phyloP scores from a whole-genome alignment of 208 protist species.

The Trypanosoma avium region DNA sequence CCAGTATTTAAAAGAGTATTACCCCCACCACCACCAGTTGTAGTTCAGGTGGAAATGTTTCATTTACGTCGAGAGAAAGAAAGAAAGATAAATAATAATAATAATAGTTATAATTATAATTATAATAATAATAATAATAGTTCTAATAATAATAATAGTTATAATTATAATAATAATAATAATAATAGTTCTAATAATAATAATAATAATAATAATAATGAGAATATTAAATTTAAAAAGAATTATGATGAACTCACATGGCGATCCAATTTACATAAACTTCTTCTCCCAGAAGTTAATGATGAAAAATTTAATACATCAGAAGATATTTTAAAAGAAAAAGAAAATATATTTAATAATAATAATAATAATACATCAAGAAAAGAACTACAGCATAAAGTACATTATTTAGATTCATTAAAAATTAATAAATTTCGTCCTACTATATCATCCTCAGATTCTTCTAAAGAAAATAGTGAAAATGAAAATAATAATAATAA shows the following conservation, averaged over 20 bases:
- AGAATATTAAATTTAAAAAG: background rate
- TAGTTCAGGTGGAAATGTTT: slow-evolving; percentile 37
- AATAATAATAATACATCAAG: too few species aligned
- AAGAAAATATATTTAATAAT: too few species aligned
- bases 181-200: background rate
- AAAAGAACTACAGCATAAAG: background rate
- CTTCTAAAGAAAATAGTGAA: too few species aligned
- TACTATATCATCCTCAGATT: slow-evolving; percentile 5
- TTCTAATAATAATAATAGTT: background rate
- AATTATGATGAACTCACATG: background rate
- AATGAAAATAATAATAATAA: too few species aligned
- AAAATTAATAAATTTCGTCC: background rate
- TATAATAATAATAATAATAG: background rate
- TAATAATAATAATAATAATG: background rate
- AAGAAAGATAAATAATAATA: background rate
- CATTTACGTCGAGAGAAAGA: background rate
- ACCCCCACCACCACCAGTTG: slow-evolving; percentile 37
- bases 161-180: background rate
- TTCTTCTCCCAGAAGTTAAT: background rate
- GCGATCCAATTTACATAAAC: background rate
- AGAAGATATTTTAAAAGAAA: too few species aligned
- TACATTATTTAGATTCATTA: background rate
- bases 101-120: too few species aligned
- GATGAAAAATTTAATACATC: background rate
- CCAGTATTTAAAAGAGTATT: slow-evolving; percentile 21